Conservation (phyloP, 1,139 yeast species). For the Hyphopichia pseudoburtonii region DNA sequence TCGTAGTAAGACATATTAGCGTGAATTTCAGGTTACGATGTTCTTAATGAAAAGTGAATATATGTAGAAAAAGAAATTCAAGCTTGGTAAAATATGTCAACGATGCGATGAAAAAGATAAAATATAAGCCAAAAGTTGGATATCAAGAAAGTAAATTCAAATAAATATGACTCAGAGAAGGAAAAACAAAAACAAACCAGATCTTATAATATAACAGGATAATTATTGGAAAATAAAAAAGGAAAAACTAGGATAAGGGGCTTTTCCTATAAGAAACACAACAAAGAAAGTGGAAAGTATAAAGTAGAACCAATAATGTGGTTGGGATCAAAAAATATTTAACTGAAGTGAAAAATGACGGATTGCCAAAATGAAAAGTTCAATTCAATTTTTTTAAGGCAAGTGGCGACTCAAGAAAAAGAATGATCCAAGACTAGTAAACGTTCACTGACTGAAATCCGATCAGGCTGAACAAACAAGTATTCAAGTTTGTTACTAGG, state of each 20-base stretch:
- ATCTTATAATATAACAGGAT: background rate
- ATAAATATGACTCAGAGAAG: no score
- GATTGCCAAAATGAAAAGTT: background rate
- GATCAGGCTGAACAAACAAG: no score
- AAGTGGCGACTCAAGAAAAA: background rate
- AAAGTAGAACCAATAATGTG: background rate
- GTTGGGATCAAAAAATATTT: slow-evolving; percentile 4
- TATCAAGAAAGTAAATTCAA: background rate
- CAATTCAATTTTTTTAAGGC: no score
- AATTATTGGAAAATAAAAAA: no score
- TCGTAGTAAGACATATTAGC: slow-evolving; percentile 44
- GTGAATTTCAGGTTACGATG: background rate
- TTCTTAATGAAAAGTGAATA: background rate
- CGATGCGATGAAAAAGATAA: no score
- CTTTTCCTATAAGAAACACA: no score
- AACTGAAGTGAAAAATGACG: slow-evolving; percentile 5
- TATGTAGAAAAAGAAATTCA: background rate
- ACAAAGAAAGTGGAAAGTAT: no score
- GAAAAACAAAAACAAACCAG: background rate
- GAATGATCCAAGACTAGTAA: no score
- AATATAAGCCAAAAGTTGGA: background rate
- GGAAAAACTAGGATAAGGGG: no score
- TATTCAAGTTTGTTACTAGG: no score
- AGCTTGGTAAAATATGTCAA: no score
- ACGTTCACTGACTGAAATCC: no score